Evolutionary conservation across 2,329 filamentous ascomycete species (phyloP).

Genomic region (Fusarium buxicola): DNA sequence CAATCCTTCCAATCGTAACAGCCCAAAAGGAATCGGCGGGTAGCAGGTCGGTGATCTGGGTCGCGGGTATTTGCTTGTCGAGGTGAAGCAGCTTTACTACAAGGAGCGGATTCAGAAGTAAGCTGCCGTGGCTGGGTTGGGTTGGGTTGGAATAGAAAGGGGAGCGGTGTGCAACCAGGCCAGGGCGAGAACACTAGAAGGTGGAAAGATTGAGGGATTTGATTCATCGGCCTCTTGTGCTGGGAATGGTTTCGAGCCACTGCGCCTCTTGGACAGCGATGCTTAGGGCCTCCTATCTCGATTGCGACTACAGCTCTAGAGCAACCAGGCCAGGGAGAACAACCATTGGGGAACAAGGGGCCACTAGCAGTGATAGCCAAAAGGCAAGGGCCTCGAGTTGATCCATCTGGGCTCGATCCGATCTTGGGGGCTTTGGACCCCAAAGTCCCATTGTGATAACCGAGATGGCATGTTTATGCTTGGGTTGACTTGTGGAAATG

Average conservation of each 20-base stretch:
- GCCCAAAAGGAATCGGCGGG: background rate
- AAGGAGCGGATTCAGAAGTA: background rate
- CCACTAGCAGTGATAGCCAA: background rate
- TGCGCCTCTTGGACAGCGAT: too few relatives aligned
- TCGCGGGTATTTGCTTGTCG: background rate
- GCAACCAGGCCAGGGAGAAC: too few relatives aligned
- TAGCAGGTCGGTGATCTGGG: background rate
- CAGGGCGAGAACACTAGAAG: background rate
- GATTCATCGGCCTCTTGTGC: background rate
- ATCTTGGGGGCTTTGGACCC: background rate
- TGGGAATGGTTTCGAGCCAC: background rate
- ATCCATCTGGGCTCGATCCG: background rate
- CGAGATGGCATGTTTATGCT: background rate
- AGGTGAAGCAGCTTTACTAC: background rate
- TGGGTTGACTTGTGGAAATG: conserved; percentile 6
- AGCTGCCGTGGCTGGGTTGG: background rate
- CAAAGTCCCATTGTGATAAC: background rate
- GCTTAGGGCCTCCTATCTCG: background rate
- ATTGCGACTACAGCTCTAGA: background rate
- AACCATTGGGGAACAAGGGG: background rate
- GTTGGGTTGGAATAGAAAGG: background rate
- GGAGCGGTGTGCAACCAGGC: background rate
- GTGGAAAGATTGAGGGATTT: background rate
- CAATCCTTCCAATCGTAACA: background rate
- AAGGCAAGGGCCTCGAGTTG: conserved; percentile 1